Base-by-base conservation (phyloP, 108 stramenopile species). In the Nannochloropsis granulata region DNA sequence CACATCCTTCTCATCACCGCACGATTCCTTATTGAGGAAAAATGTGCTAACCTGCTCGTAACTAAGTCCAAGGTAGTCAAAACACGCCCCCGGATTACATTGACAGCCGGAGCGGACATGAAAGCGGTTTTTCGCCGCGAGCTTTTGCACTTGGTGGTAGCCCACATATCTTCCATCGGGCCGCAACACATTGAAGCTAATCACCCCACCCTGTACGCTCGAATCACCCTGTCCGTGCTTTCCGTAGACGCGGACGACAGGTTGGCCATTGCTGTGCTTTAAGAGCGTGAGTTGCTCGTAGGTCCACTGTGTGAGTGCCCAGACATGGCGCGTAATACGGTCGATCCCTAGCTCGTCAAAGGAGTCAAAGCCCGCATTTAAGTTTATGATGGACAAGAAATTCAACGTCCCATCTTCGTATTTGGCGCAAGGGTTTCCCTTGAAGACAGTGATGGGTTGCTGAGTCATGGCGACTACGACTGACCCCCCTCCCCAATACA, bases 401-500 rank as follows among this genome's bases (percentile, higher is more conserved):
- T 71, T 71, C 56, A 71, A 71, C 16, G 56, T 71, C n/a, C 56
- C 56, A n/a, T 71, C 56, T 11, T 71, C 56, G 10, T 71, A 71
- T 11, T 71, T 71, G 56, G 56, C 56, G 56, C 56, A 71, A n/a
- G 56, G 56, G n/a, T 71, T 71, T 5, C 56, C 56, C n/a, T 71
- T 71, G 56, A 71, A 71, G 21, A 71, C 56, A n/a, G 56, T 71
- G n/a, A 71, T 71, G 56, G 56, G 56, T n/a, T 71, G 21, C 56
- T 71, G 56, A 16, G 56, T 71, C 56, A 71, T 71, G 7, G 56
- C 56, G 21, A 71, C 85, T 13, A 85, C 26, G 13, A 85, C 23
- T 19, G 85, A 81, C 14, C 85, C 85, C 23, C 85, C 85, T 21
- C 85, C 85, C 23, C 23, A 85, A 85, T 44, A 84, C 23, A 24